Base-by-base conservation (phyloP, 2,329 filamentous ascomycete species). In the Aspergillus intermedius region DNA sequence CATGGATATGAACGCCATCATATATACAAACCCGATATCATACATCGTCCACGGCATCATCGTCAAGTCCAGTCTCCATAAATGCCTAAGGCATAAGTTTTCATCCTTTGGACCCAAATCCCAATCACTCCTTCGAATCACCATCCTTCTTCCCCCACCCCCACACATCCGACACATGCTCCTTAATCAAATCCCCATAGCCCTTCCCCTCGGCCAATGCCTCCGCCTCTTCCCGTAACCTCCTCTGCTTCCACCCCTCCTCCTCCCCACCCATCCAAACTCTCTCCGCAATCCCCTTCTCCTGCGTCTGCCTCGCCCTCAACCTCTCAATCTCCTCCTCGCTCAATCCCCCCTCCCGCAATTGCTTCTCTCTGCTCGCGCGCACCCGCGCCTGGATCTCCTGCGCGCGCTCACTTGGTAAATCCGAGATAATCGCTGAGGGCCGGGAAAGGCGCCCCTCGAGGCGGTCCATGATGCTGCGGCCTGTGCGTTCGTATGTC, bases 131-230 rank as follows among this genome's bases (percentile, higher is more conserved):
- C 41, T 43, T 25, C 23, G 13, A 28, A 8, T 39, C 35, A 19
- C 8, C 48, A 42, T 53, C 50, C 46, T 60, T 61, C 51, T 63
- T 63, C 32, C 65, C 63, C 64, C 63, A 66, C 51, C 65, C 72
- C 70, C 70, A 73, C 25, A 73, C 72, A 50, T 74, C 72, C 68
- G 66, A 72, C 41, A 74, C 66, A 65, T 74, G 67, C 50, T 74
- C 69, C 53, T 65, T 63, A 45, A 74, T 74, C 63, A 74, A 61
- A 63, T 70, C 67, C 0, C 68, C 64, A 61, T 74, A 74, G 2
- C 71, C 69, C 52, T 71, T 73, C 37, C 72, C 68, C 48, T 70
- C 63, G 45, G 62, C 60, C 49, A 74, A 52, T 30, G 71, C 71
- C 59, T 71, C 62, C 60, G 67, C 63, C 54, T 74, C 71, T 56